Conservation (phyloP, 257 asterid genomes). For the Solanum rostratum region DNA sequence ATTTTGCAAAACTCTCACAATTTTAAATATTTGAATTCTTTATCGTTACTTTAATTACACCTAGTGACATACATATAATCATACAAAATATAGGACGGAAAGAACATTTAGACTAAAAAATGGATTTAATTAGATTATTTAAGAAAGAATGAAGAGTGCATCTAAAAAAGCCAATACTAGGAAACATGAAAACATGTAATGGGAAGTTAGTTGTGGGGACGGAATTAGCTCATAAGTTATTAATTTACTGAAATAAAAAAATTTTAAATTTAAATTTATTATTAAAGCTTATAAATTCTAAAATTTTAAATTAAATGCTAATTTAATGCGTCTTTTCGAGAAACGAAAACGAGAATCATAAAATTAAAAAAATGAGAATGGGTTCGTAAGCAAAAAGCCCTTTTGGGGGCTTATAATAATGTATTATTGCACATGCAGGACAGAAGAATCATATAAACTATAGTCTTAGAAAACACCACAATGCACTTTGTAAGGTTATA, state of each 20-base stretch:
- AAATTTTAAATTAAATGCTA: too few relatives aligned
- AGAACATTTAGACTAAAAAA: neutral
- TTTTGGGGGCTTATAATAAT: neutral
- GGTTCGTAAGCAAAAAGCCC: neutral
- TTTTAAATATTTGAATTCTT: neutral
- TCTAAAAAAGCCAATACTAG: neutral
- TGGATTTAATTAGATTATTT: neutral
- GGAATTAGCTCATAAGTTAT: neutral
- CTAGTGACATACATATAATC: neutral
- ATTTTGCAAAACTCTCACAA: neutral
- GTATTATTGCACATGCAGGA: neutral
- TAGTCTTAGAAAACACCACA: neutral
- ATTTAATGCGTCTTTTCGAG: neutral
- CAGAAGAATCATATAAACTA: neutral
- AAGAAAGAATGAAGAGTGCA: neutral
- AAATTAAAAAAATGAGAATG: neutral
- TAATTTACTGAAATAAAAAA: too few relatives aligned
- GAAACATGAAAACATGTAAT: neutral
- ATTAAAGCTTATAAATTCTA: too few relatives aligned
- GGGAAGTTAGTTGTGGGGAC: neutral
- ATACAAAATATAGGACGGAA: neutral
- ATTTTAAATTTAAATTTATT: too few relatives aligned
- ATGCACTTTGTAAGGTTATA: neutral
- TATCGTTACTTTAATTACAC: neutral
- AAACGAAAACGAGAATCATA: neutral